A percentile compares a stretch with the other conserved stretches of the same genome.
These are phyloP conservation scores for Pythium graminicola DNA, from an alignment of 352 stramenopile species.

Conservation along the genomic window DNA sequence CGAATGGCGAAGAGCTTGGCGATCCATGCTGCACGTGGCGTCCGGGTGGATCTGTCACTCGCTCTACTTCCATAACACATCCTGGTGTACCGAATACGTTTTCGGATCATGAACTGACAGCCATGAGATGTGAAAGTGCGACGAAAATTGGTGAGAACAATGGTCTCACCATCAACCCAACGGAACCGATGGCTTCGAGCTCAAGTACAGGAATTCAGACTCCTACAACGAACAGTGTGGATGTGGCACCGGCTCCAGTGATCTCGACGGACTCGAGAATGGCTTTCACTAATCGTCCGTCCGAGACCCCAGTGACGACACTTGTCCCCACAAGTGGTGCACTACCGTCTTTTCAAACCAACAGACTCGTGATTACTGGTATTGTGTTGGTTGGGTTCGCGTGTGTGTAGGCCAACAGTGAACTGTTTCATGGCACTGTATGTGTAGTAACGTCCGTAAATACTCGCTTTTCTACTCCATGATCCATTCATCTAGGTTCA, in stretches of 20 bases:
- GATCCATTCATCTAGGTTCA: no score
- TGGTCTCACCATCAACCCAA: not conserved
- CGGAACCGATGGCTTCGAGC: not conserved
- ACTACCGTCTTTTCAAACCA: no score
- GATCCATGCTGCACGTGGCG: constrained; percentile 81
- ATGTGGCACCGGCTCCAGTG: not conserved
- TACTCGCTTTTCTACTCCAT: no score
- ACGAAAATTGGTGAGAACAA: not conserved
- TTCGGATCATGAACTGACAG: constrained; percentile 15
- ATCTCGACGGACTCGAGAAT: not conserved
- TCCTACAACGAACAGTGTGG: not conserved
- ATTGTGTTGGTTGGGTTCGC: no score
- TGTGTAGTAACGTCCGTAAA: no score
- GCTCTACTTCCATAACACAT: constrained; percentile 19
- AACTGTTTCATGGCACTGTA: no score
- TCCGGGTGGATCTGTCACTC: not conserved
- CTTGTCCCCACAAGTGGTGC: no score
- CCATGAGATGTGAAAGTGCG: constrained; percentile 20
- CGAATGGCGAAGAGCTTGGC: constrained; percentile 85
- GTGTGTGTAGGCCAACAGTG: no score
- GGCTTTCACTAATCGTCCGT: no score
- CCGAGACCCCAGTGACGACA: not conserved
- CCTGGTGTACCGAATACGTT: constrained; percentile 29
- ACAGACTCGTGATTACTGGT: no score
- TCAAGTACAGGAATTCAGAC: not conserved